phyloP scores from a whole-genome alignment of 2,329 filamentous ascomycete genomes.

The Cytospora piceae region DNA sequence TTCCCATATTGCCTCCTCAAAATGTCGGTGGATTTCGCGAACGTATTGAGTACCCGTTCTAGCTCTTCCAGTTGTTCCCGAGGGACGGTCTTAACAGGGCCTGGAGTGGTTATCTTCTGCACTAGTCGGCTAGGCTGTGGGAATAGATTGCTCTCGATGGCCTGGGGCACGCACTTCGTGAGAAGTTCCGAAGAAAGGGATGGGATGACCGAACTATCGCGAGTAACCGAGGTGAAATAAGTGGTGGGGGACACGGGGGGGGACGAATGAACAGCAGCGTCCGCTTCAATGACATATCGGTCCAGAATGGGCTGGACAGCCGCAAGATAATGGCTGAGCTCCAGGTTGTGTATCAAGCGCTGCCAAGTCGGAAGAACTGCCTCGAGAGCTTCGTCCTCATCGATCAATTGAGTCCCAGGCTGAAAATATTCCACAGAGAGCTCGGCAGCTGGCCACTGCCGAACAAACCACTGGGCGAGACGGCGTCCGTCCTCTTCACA shows the following conservation, averaged over 20 bases:
- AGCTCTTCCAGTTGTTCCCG: not conserved
- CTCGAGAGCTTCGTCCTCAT: constrained; percentile 44
- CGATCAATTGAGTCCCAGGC: constrained; percentile 38
- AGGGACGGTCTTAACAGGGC: not conserved
- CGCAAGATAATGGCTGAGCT: constrained; percentile 49
- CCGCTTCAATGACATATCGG: not conserved
- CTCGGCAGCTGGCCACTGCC: constrained; percentile 49
- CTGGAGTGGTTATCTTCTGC: not conserved
- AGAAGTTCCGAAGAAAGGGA: constrained; percentile 2
- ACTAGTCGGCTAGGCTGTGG: not conserved
- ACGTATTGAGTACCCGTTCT: not conserved
- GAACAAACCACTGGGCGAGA: constrained; percentile 47
- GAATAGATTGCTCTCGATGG: accelerated
- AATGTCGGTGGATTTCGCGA: not conserved
- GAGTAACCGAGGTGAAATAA: not conserved
- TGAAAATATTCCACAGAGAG: constrained; percentile 39
- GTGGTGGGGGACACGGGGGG: accelerated
- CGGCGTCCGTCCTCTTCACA: constrained; percentile 12
- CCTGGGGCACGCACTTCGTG: not conserved
- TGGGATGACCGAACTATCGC: not conserved
- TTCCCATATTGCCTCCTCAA: constrained; percentile 2
- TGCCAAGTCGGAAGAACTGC: constrained; percentile 51
- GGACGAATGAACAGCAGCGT: not conserved
- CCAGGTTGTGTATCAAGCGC: constrained; percentile 51
- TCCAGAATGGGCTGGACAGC: constrained; percentile 48